Base-by-base conservation (phyloP, 2,329 filamentous ascomycete genomes). In the Aspergillus fischeri region DNA sequence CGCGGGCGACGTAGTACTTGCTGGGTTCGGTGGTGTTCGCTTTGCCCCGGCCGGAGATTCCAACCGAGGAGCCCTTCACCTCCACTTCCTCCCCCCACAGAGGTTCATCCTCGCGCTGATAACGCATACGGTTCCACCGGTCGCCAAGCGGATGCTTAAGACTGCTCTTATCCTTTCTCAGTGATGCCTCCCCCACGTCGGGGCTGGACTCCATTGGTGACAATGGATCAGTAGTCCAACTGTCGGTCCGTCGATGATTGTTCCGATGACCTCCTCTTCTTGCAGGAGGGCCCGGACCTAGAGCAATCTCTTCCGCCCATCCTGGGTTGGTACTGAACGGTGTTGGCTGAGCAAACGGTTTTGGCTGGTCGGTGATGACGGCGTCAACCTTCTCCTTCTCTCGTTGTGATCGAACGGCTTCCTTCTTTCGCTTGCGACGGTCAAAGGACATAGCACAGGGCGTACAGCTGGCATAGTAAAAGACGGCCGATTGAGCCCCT, bases 241-340 rank as follows among this genome's bases (percentile, higher is more conserved):
- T 72, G 20, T 83, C 82, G 52, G 85, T 80, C 62, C 86, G 81
- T 66, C 63, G 63, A 54, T 65, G 63, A 17, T 83, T 86, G 51
- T 76, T 78, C 68, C 83, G 63, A 69, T 76, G 57, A 61, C 74
- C 67, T 70, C 74, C 65, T 75, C 72, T 87, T 82, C 79, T 75
- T 67, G 87, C 87, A 32, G 86, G 87, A 38, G 89, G 82, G 3
- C 84, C 86, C 2, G 92, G 92, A 0, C 92, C 92, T 75, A 92
- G 82, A 60, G 80, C 81, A 63, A 97, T 95, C 74, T 97, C 92
- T 69, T 94, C 89, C 32, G 83, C 80, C 92, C 92, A 97, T 75
- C 90, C 91, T 11, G 88, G 87, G 67, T 97, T 97, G 28, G 91
- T 96, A 67, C 87, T 88, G 66, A 91, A 94, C 1, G 91, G 90